Conservation (phyloP, 2,329 filamentous ascomycete species). For the Sclerotinia borealis region DNA sequence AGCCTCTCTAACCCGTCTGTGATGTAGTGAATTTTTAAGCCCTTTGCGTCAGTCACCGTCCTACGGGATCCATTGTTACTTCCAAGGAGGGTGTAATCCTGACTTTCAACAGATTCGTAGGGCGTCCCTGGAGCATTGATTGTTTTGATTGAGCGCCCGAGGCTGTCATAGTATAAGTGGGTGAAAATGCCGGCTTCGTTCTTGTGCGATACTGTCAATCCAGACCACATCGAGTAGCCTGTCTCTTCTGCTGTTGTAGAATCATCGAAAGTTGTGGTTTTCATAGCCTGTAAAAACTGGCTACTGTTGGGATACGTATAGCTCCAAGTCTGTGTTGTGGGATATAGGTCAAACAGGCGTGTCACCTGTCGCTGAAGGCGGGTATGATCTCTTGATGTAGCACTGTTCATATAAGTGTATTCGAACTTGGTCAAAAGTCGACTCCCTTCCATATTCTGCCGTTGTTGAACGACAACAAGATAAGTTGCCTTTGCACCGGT, state of each 20-base stretch:
- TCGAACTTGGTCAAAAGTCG: neutral
- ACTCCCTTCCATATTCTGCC: neutral
- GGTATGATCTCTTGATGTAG: neutral
- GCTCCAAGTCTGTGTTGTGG: neutral
- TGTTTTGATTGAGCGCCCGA: neutral
- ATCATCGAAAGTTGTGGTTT: neutral
- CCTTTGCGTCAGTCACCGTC: neutral
- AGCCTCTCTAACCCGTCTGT: slow-evolving; percentile 5
- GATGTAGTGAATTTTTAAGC: neutral
- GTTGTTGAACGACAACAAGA: neutral
- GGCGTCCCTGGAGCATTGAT: neutral
- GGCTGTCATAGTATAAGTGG: neutral
- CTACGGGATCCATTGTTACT: neutral
- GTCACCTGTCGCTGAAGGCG: slow-evolving; percentile 2
- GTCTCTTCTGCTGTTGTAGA: neutral
- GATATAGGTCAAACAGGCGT: neutral
- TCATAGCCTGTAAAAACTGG: neutral
- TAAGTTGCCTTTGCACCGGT: neutral
- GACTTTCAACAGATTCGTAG: neutral
- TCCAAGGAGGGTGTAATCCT: neutral
- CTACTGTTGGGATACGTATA: neutral
- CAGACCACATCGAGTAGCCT: slow-evolving; percentile 1
- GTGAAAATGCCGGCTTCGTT: neutral
- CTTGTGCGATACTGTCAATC: neutral
- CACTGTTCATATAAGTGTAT: slow-evolving; percentile 1